phyloP scores from a whole-genome alignment of 2,329 filamentous ascomycete species.

The Arthrobotrys sphaeroides region DNA sequence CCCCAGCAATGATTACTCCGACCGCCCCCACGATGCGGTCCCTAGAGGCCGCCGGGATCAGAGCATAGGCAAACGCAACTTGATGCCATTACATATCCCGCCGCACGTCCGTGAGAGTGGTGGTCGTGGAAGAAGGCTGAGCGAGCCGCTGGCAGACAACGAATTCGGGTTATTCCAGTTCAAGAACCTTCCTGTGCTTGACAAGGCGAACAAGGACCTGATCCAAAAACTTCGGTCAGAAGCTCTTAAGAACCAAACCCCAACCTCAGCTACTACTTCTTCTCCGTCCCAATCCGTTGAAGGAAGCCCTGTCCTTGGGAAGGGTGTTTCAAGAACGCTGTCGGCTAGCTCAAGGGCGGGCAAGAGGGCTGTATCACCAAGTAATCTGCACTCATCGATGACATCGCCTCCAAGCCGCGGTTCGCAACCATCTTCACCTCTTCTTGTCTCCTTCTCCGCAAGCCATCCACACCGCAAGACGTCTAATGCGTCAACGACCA shows the following conservation, averaged over 20 bases:
- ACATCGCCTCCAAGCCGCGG: conserved; percentile 87
- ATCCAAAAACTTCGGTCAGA: conserved; percentile 95
- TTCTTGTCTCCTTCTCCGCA: conserved; percentile 96
- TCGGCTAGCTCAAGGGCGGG: conserved; percentile 79
- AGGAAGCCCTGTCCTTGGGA: conserved; percentile 82
- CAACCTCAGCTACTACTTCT: conserved; percentile 62
- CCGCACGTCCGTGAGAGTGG: conserved; percentile 87
- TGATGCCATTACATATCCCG: conserved; percentile 96
- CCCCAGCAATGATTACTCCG: conserved; percentile 79
- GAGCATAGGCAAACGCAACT: conserved; percentile 83
- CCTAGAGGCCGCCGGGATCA: conserved; percentile 88
- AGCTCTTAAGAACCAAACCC: conserved; percentile 76
- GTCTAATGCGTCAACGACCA: conserved; percentile 67
- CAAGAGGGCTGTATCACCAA: conserved; percentile 86
- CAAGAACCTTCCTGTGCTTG: conserved; percentile 94
- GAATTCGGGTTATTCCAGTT: conserved; percentile 97
- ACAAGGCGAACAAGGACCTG: conserved; percentile 98
- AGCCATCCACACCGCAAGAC: conserved; percentile 83
- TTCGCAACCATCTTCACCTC: conserved; percentile 84
- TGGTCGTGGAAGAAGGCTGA: conserved; percentile 80
- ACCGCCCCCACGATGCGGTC: conserved; percentile 92
- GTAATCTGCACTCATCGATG: conserved; percentile 72
- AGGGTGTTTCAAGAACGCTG: conserved; percentile 72
- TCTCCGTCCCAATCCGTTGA: conserved; percentile 65
- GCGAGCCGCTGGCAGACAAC: conserved; percentile 86